A percentile compares a stretch with the other conserved stretches of the same genome.
phyloP scores from a whole-genome alignment of 1,284 basidiomycete genomes.

The Cystobasidiaceae sp. region DNA sequence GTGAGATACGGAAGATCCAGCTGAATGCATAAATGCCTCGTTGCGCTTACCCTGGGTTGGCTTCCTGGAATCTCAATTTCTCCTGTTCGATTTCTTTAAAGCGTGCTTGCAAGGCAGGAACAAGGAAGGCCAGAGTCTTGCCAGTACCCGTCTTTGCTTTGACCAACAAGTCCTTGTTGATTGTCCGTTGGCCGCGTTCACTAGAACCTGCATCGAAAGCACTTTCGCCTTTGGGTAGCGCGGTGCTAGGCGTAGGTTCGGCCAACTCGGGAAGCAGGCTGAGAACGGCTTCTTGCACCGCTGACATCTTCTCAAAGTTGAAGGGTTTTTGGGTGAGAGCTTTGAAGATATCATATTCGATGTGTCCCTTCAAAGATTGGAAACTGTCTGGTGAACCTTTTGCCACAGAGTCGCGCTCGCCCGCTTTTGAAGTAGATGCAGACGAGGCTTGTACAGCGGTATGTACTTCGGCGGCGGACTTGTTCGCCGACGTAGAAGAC shows the following conservation, averaged over 20 bases:
- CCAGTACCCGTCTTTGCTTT: conserved; percentile 90
- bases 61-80: conserved; percentile 40
- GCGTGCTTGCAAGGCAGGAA: conserved; percentile 69
- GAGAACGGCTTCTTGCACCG: conserved; percentile 78
- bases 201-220: conserved; percentile 26
- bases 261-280: conserved; percentile 53
- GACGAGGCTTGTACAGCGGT: not conserved
- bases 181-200: not conserved
- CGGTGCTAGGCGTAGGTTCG: not conserved
- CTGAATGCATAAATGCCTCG: not conserved
- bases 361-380: conserved; percentile 1
- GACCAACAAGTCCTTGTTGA: conserved; percentile 52
- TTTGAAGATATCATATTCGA: conserved; percentile 36
- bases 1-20: not conserved
- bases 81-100: conserved; percentile 38
- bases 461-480: too few relatives aligned
- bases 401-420: not conserved
- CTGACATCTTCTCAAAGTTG: conserved; percentile 67
- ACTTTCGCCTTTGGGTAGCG: conserved; percentile 41
- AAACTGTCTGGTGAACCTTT: conserved; percentile 8
- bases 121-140: conserved; percentile 84
- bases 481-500: too few relatives aligned
- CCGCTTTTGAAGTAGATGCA: not conserved
- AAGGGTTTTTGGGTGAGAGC: conserved; percentile 57
- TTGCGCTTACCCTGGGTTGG: conserved; percentile 42